phyloP scores from a whole-genome alignment of 805 yeast species.

The Saccharomycopsis sp. region DNA sequence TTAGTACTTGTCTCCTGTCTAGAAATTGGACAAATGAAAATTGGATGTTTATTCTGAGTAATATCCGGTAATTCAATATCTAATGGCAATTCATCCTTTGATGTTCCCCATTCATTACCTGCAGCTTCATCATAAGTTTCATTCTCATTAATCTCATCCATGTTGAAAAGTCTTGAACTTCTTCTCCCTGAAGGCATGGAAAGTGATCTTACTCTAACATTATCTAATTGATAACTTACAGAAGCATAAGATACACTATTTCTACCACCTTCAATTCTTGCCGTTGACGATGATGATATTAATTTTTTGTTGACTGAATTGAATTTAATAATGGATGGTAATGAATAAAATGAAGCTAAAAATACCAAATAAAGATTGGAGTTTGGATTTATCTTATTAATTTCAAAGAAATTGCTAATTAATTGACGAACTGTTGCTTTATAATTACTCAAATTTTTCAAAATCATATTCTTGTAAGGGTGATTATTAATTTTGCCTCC shows the following conservation, averaged over 20 bases:
- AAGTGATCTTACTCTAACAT: neutral
- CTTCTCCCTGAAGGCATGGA: neutral
- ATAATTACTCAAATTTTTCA: conserved; percentile 11
- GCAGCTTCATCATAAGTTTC: neutral
- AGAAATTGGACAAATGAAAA: conserved; percentile 65
- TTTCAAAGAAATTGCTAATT: conserved; percentile 6
- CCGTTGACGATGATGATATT: conserved; percentile 3
- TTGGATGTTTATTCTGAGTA: conserved; percentile 49
- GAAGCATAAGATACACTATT: neutral
- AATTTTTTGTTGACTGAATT: conserved; percentile 16
- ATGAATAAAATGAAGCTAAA: conserved; percentile 9
- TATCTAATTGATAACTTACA: neutral
- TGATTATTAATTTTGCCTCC: neutral
- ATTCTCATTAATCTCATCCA: neutral
- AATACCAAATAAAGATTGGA: conserved; percentile 10
- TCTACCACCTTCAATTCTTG: neutral
- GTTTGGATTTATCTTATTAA: conserved; percentile 8
- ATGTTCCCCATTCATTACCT: neutral
- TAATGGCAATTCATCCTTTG: conserved; percentile 51
- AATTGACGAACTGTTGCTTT: conserved; percentile 9
- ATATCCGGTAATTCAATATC: conserved; percentile 48
- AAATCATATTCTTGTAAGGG: conserved; percentile 7
- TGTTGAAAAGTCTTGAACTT: neutral
- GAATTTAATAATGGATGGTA: conserved; percentile 17
- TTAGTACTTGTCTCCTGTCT: conserved; percentile 56